Evolutionary conservation across 805 yeast genomes (phyloP).

Genomic region (Saccharomycopsis babjevae): DNA sequence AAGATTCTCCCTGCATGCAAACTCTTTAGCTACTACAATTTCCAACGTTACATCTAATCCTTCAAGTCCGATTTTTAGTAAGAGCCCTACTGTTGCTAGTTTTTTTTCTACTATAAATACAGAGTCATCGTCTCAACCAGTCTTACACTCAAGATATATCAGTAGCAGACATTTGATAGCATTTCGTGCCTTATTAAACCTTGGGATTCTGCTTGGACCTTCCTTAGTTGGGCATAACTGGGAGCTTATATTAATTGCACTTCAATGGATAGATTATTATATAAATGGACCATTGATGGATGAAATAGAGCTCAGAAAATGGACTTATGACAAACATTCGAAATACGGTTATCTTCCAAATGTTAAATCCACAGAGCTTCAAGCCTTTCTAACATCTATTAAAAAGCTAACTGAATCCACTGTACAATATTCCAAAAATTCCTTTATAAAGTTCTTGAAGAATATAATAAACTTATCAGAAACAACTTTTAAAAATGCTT

Average conservation of each 20-base stretch:
- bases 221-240: constrained; percentile 50
- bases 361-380: constrained; percentile 30
- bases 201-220: constrained; percentile 77
- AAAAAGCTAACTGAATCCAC: constrained; percentile 57
- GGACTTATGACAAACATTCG: constrained; percentile 12
- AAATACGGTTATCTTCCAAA: constrained; percentile 22
- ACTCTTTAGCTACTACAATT: constrained; percentile 10
- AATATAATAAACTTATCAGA: constrained; percentile 38
- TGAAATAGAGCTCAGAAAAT: constrained; percentile 27
- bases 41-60: constrained; percentile 4
- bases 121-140: constrained; percentile 9
- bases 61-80: constrained; percentile 15
- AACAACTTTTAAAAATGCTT: background rate
- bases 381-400: constrained; percentile 44
- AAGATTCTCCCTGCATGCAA: constrained; percentile 12
- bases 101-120: constrained; percentile 13
- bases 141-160: constrained; percentile 34
- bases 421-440: constrained; percentile 38
- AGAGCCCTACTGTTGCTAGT: constrained; percentile 10
- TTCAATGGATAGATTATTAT: constrained; percentile 73
- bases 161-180: constrained; percentile 65
- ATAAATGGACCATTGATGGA: constrained; percentile 45
- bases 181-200: constrained; percentile 64
- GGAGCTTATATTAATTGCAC: constrained; percentile 48
- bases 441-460: constrained; percentile 39